A percentile compares a stretch with the other conserved stretches of the same genome.
Conservation (phyloP, 441 rosid species). For the Melastoma candidum region DNA sequence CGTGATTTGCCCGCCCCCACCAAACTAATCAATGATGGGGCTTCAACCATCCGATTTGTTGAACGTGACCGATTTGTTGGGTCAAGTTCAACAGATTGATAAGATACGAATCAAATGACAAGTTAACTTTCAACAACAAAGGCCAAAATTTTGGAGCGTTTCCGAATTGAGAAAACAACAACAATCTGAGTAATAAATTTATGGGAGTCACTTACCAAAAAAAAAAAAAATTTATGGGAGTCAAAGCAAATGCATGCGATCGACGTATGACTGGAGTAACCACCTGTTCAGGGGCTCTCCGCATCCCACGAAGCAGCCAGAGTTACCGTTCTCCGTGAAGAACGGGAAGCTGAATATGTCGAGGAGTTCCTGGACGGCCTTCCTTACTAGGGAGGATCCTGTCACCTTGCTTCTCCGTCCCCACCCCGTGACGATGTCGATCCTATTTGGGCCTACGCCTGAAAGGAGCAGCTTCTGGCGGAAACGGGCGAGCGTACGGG, state of each 20-base stretch:
- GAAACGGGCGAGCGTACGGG: conserved; percentile 84
- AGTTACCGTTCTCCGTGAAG: conserved; percentile 64
- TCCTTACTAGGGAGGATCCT: conserved; percentile 72
- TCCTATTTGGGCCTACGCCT: conserved; percentile 58
- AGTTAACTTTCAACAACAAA: too few relatives aligned
- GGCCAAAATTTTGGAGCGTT: too few relatives aligned
- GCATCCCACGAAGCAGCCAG: conserved; percentile 83
- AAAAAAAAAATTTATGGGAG: too few relatives aligned
- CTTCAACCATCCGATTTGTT: too few relatives aligned
- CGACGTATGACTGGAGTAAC: conserved; percentile 70
- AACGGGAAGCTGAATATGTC: conserved; percentile 73
- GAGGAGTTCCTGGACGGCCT: conserved; percentile 69
- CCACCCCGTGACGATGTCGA: conserved; percentile 95
- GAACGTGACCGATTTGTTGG: too few relatives aligned
- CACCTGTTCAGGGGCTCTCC: conserved; percentile 68
- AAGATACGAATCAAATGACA: too few relatives aligned
- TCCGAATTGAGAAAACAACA: too few relatives aligned
- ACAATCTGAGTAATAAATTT: too few relatives aligned
- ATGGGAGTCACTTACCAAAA: too few relatives aligned
- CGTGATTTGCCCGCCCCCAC: too few relatives aligned
- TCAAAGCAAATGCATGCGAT: conserved; percentile 79
- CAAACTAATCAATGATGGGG: too few relatives aligned
- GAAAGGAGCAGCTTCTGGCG: conserved; percentile 56
- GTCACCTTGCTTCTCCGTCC: conserved; percentile 86
- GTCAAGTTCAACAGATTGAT: too few relatives aligned